Base-by-base conservation (phyloP, 352 stramenopile genomes). In the Pythium sp. region DNA sequence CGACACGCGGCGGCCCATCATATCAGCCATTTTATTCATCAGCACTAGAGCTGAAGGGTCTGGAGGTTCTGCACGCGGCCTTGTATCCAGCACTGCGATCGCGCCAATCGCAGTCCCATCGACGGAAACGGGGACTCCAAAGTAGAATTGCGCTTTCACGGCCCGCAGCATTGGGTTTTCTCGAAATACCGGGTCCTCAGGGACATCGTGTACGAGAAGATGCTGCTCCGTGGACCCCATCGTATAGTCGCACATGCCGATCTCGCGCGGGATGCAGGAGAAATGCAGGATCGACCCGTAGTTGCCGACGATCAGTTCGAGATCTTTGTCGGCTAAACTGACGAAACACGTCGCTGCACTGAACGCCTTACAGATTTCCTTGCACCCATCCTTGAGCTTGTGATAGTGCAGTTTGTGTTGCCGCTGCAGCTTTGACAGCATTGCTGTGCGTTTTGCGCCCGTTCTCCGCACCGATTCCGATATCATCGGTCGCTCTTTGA, bases 201-300 rank as follows among this genome's bases (percentile, higher is more conserved):
- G 24, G 4, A 67, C 64, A 47, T 64, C 53, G 22, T 15, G 34
- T 18, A 77, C 34, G 12, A 66, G 49, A 1, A 77, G 54, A 24
- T 64, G 46, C 24, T 72, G 59, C 7, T 72, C 68, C 0, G 59
- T 20, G 5, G 64, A 28, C 12, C 71, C 69, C 11, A 76, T 63
- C 3, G 62, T 38, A 62, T 66, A 66, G 62, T 76, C 72, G 34
- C 72, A 78, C 70, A 78, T 74, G 51, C 67, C 63, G 32, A 78
- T 74, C 41, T 76, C 70, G 22, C 72, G 67, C 22, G 72, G 70
- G 24, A 78, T 49, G 58, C 66, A 74, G 2, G 70, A 78, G 49
- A 72, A 78, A 36, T 68, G 65, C 9, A 76, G 51, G 62, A 78
- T 69, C 20, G 62, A 66, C 24, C 72, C 72, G 36, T 56, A 49